These are phyloP conservation scores for Xerocomus subilludens DNA, from an alignment of 1,284 basidiomycete genomes.

Conservation along the genomic window DNA sequence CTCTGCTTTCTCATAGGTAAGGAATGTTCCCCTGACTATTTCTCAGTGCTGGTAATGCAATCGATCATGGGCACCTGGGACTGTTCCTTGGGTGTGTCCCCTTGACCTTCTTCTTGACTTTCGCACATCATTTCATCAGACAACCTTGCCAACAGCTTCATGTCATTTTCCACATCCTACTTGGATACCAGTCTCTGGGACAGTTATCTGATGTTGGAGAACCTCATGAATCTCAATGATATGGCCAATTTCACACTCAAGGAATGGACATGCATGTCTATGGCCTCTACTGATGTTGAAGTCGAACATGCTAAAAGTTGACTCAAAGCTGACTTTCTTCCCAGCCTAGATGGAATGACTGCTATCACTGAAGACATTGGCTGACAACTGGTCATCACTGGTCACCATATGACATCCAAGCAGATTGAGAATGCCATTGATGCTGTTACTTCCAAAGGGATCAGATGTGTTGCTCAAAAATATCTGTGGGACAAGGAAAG, in stretches of 20 bases:
- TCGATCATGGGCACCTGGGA: constrained; percentile 99
- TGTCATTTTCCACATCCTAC: constrained; percentile 99
- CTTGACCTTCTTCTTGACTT: constrained; percentile 90
- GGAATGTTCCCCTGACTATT: constrained; percentile 99
- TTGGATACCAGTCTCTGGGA: constrained; percentile 99
- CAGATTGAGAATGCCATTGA: constrained; percentile 96
- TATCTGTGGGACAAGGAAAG: constrained; percentile 99
- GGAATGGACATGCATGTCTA: constrained; percentile 98
- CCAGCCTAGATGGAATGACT: constrained; percentile 94
- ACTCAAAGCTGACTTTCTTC: constrained; percentile 93
- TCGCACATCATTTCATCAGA: constrained; percentile 92
- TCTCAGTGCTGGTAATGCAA: constrained; percentile 99
- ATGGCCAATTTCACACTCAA: constrained; percentile 92
- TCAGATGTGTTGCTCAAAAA: constrained; percentile 94
- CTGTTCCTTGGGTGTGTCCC: constrained; percentile 91
- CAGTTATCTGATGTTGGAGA: constrained; percentile 97
- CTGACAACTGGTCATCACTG: constrained; percentile 94
- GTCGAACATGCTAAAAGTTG: constrained; percentile 98
- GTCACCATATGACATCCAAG: constrained; percentile 88
- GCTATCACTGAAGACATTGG: constrained; percentile 99
- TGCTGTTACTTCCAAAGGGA: constrained; percentile 88
- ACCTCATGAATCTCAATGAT: constrained; percentile 93
- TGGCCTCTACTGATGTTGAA: constrained; percentile 85
- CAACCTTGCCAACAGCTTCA: constrained; percentile 99
- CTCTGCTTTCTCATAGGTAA: too few species aligned